Evolutionary conservation across 2,329 filamentous ascomycete genomes (phyloP).

Genomic region (Trichoderma oligosporum): DNA sequence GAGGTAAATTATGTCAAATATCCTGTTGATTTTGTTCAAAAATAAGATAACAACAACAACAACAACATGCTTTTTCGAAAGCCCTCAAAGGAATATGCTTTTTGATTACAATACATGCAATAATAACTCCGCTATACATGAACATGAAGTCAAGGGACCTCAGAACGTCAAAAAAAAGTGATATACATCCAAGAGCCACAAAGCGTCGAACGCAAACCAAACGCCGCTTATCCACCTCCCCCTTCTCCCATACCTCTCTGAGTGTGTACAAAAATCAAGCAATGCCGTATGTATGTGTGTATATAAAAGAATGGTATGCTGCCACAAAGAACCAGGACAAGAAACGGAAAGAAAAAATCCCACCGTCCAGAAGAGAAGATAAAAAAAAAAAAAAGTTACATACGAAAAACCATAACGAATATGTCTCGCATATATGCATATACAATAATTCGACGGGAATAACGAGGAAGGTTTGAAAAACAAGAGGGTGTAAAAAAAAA

Average conservation of each 20-base stretch:
- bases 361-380: not conserved
- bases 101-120: constrained; percentile 8
- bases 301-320: not conserved
- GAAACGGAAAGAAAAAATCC: not conserved
- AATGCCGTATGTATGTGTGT: not conserved
- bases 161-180: not conserved
- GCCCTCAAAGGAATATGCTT: not conserved
- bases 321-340: not conserved
- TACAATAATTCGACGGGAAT: too few species aligned
- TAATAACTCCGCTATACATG: constrained; percentile 1
- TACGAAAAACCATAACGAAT: too few species aligned
- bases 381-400: not conserved
- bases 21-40: not conserved
- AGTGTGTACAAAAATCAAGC: not conserved
- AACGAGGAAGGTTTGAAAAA: too few species aligned
- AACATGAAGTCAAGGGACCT: not conserved
- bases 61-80: not conserved
- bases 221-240: not conserved
- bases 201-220: not conserved
- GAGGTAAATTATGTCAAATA: not conserved
- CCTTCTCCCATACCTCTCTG: not conserved
- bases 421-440: too few species aligned
- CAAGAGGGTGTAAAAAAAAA: not conserved
- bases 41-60: too few species aligned
- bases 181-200: not conserved